phyloP scores from a whole-genome alignment of 371 early-diverging fungal genomes.

The Mucor mucedo region DNA sequence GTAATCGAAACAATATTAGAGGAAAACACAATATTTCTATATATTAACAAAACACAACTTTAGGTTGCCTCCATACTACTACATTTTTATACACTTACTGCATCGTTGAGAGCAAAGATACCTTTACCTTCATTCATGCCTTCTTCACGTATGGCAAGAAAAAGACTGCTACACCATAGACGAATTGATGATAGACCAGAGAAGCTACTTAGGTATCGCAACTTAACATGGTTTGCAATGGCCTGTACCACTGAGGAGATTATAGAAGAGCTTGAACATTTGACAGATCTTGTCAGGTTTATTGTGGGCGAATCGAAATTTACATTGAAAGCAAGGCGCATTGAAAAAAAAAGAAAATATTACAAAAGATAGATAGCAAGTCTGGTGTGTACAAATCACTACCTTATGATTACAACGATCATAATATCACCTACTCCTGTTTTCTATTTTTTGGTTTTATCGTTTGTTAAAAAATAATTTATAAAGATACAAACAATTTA shows the following conservation, averaged over 20 bases:
- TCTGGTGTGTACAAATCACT: no score
- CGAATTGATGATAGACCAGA: constrained; percentile 9
- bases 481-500: no score
- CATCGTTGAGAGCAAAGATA: constrained; percentile 54
- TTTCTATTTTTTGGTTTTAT: no score
- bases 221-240: constrained; percentile 50
- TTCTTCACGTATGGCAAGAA: constrained; percentile 54
- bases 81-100: constrained; percentile 55
- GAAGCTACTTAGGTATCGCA: constrained; percentile 29
- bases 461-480: no score
- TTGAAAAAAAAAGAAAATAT: constrained; percentile 15
- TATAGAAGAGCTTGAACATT: constrained; percentile 57
- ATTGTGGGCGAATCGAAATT: constrained; percentile 45
- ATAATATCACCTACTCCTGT: no score
- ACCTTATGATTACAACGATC: no score
- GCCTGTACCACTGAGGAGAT: constrained; percentile 53
- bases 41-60: background rate
- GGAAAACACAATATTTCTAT: background rate
- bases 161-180: constrained; percentile 39
- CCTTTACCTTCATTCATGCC: constrained; percentile 63
- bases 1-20: constrained; percentile 17
- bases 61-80: constrained; percentile 49
- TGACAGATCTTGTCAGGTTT: constrained; percentile 38
- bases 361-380: background rate
- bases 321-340: constrained; percentile 31